Percentiles rank a stretch among this genome's conserved stretches.
These are phyloP conservation scores for Ceratocystis huliohia DNA, from an alignment of 2,329 filamentous ascomycete species.

Conservation along the genomic window DNA sequence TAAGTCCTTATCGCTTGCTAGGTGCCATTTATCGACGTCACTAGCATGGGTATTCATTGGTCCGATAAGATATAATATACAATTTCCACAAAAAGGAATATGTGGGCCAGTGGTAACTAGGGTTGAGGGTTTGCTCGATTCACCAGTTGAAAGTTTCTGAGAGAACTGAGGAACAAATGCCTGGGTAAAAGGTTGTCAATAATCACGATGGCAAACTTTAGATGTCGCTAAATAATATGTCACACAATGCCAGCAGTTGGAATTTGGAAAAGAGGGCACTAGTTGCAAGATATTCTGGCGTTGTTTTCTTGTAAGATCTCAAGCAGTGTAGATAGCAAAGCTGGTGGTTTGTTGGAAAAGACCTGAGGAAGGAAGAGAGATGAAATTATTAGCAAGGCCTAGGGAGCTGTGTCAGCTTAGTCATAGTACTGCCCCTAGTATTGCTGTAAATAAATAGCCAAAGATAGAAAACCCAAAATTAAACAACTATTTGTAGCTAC, in stretches of 20 bases:
- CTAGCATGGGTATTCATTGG: slow-evolving; percentile 12
- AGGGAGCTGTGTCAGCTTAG: background rate
- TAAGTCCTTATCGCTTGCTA: slow-evolving; percentile 1
- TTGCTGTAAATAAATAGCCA: background rate
- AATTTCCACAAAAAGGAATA: slow-evolving; percentile 8
- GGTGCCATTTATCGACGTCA: slow-evolving; percentile 19
- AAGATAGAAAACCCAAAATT: slow-evolving; percentile 2
- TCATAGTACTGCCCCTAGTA: background rate
- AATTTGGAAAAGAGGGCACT: too few relatives aligned
- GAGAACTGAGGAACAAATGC: background rate
- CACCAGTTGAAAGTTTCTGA: too few relatives aligned
- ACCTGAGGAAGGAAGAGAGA: too few relatives aligned
- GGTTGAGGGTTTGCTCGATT: slow-evolving; percentile 15
- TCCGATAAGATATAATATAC: slow-evolving; percentile 16
- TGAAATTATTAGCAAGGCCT: too few relatives aligned
- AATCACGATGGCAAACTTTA: background rate
- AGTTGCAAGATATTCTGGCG: too few relatives aligned
- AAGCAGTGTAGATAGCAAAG: too few relatives aligned
- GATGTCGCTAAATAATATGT: background rate
- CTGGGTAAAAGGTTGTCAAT: background rate
- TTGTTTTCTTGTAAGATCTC: too few relatives aligned
- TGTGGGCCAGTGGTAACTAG: slow-evolving; percentile 13
- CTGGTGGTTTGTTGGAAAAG: too few relatives aligned
- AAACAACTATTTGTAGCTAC: background rate
- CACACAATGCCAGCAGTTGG: too few relatives aligned